Base-by-base conservation (phyloP, 306 rosid species). In the Castanea crenata region DNA sequence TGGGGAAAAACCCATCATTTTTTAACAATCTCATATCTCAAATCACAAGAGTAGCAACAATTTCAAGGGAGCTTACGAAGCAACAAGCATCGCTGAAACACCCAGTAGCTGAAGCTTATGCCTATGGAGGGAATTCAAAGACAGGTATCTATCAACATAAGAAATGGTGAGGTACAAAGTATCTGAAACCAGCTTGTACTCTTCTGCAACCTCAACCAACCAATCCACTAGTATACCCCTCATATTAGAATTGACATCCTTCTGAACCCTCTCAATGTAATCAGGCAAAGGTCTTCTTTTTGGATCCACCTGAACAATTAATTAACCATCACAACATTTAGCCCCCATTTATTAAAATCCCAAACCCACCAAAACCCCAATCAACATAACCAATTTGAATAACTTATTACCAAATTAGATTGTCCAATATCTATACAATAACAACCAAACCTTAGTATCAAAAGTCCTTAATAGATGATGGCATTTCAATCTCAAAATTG, bases 151-250 rank as follows among this genome's bases (percentile, higher is more conserved):
- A 81, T 95, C 98, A 1, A 95, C 78, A 57, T 89, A 95, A 1
- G 89, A 73, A 70, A 93, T 83, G 5, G 87, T 76, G 59, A 93
- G 90, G 78, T 79, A 90, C 19, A 93, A 83, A 44, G 99, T 86
- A 21, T 95, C 99, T 0, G 99, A 79, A 64, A 87, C 87, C 29
- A 95, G 97, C 63, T 89, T 89, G 77, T 91, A 91, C 34, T 95
- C 98, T 58, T 95, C 99, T 0, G 99, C 91, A 77, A 95, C 98
- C 58, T 93, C 96, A 20, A 95, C 94, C 78, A 95, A 84, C 99
- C 99, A 95, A 83, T 95, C 98, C 12, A 95, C 94, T 63, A 95
- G 69, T 44, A 90, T 75, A 69, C 94, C 96, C 62, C 98, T 88
- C 99, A 95, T 92, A 34, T 80, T 86, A 5, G 92, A 81, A 82